phyloP scores from a whole-genome alignment of 352 stramenopile genomes.

The Thraustochytrium striatum region DNA sequence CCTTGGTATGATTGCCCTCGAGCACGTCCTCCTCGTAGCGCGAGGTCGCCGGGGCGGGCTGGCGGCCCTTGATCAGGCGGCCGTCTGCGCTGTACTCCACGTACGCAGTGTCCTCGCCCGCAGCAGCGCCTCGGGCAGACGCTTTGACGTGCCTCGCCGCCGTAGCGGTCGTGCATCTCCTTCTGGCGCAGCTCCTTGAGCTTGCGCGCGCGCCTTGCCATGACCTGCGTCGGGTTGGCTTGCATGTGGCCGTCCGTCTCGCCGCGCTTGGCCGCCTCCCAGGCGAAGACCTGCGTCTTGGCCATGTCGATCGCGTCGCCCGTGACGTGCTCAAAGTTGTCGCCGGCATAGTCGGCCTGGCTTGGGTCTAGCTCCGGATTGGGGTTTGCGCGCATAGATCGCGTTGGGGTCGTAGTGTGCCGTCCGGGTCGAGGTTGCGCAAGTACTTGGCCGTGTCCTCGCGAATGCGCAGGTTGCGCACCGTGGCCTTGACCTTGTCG shows the following conservation, averaged over 20 bases:
- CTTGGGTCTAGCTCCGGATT: constrained; percentile 87
- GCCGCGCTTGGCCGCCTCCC: constrained; percentile 55
- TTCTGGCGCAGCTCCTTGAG: constrained; percentile 67
- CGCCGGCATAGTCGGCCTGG: constrained; percentile 85
- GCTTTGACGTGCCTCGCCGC: constrained; percentile 47
- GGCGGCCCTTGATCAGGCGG: neutral
- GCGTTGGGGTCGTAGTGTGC: constrained; percentile 98
- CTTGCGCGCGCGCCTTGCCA: constrained; percentile 63
- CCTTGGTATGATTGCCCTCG: constrained; percentile 88
- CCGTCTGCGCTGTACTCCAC: constrained; percentile 31
- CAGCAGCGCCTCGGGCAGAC: neutral
- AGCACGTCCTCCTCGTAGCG: constrained; percentile 97
- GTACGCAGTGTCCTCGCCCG: neutral
- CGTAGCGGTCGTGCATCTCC: constrained; percentile 84
- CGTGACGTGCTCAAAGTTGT: constrained; percentile 81
- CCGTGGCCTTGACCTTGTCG: constrained; percentile 91
- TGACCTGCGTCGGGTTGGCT: constrained; percentile 87
- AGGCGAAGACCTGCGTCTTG: constrained; percentile 74
- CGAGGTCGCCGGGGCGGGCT: constrained; percentile 58
- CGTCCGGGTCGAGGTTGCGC: constrained; percentile 92
- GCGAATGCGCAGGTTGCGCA: constrained; percentile 95
- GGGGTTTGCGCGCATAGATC: constrained; percentile 96
- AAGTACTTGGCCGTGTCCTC: constrained; percentile 99
- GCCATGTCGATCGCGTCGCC: constrained; percentile 66
- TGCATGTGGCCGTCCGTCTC: constrained; percentile 82